phyloP scores from a whole-genome alignment of 2,329 filamentous ascomycete species.

The Fusarium xyrophilum region DNA sequence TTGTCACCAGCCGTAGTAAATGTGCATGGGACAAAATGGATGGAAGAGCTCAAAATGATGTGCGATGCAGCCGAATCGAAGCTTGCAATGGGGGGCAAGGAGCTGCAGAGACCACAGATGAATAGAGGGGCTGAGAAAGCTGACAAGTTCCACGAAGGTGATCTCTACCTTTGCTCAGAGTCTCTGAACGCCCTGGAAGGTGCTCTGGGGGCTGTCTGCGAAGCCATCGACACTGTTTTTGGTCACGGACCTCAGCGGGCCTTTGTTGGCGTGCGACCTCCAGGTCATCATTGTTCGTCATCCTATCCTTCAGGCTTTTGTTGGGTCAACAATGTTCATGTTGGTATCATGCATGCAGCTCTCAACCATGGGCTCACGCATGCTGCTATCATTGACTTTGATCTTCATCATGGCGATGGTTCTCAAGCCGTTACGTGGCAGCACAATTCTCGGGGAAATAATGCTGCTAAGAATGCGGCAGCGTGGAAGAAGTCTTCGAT shows the following conservation, averaged over 20 bases:
- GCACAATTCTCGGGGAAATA: constrained; percentile 74
- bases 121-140: constrained; percentile 57
- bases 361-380: constrained; percentile 87
- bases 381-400: constrained; percentile 91
- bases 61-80: constrained; percentile 81
- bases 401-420: constrained; percentile 92
- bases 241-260: constrained; percentile 71
- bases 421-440: constrained; percentile 94
- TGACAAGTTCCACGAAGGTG: constrained; percentile 79
- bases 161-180: constrained; percentile 88
- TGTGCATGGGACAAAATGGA: constrained; percentile 91
- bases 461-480: constrained; percentile 72
- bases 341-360: constrained; percentile 91
- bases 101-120: constrained; percentile 74
- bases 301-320: constrained; percentile 93
- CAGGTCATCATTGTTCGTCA: constrained; percentile 93
- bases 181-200: constrained; percentile 89
- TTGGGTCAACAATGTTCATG: constrained; percentile 98
- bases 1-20: constrained; percentile 81
- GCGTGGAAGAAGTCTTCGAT: constrained; percentile 84
- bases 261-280: constrained; percentile 91
- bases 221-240: constrained; percentile 89
- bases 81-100: constrained; percentile 77
- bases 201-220: constrained; percentile 89
- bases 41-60: constrained; percentile 87